Conservation (phyloP, 2,329 filamentous ascomycete species). For the Blastomyces emzantsi region DNA sequence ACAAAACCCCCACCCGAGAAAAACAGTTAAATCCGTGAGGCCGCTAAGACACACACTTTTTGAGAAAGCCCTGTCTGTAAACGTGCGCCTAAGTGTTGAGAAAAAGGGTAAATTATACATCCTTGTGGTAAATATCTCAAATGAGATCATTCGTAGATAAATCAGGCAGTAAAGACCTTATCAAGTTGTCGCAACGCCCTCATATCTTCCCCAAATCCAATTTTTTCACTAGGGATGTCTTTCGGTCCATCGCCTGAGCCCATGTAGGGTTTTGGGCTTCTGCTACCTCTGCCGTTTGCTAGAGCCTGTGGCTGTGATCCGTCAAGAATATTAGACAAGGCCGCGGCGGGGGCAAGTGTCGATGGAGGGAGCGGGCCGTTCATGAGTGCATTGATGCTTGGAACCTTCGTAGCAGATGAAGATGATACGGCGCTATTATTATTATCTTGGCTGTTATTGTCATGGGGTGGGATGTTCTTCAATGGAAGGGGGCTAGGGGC, state of each 20-base stretch:
- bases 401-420: constrained; percentile 39
- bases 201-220: constrained; percentile 54
- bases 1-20: neutral
- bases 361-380: constrained; percentile 27
- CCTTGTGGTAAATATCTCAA: neutral
- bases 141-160: neutral
- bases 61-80: constrained; percentile 2
- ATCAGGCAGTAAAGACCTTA: constrained; percentile 39
- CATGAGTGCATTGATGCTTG: constrained; percentile 45
- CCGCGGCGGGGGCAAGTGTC: constrained; percentile 17
- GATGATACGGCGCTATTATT: constrained; percentile 23
- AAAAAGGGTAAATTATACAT: neutral
- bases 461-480: constrained; percentile 19
- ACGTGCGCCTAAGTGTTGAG: neutral
- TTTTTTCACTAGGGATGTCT: constrained; percentile 49
- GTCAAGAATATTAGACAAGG: constrained; percentile 20
- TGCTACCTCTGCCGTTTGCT: neutral
- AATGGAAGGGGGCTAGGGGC: constrained; percentile 23
- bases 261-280: constrained; percentile 13
- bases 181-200: constrained; percentile 59
- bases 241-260: constrained; percentile 33
- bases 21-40: neutral
- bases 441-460: constrained; percentile 10
- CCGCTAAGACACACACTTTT: neutral
- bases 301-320: constrained; percentile 15